Evolutionary conservation across 2,329 filamentous ascomycete species (phyloP), one percentile per base, ranked within the genome.

Genomic region (Cytospora schulzeri): DNA sequence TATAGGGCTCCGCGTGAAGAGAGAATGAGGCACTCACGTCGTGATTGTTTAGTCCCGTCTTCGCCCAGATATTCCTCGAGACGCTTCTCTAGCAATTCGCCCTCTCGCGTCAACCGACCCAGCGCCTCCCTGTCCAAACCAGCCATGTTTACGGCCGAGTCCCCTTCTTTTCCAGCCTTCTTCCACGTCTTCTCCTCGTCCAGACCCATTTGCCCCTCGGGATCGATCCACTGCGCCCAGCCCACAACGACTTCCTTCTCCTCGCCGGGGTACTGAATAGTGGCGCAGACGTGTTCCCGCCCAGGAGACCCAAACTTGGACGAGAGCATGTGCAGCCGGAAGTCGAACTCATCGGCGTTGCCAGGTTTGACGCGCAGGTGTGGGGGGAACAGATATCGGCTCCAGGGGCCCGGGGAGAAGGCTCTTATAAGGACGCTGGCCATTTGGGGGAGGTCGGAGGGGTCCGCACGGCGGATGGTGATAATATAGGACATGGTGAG

Each of bases 151-250:
- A 38, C 22, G 3, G 59, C 63, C 54, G 26, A 45, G 5, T 41
- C 57, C 48, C 48, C 33, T 7, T 54, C 35, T 53, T 33, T 50
- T 12, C 31, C 55, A 15, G 58, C 58, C 48, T 19, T 29, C 29
- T 26, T 48, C 22, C 53, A 12, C 48, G 35, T 11, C 35, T 38
- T 17, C 17, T 33, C 31, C 31, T 33, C 58, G 2, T 61, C 54
- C 5, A 4, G 17, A 22, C 28, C 54, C 22, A 24, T 8, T 3
- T 22, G 11, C 24, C 35, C 53, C 29, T 28, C 9, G 31, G 60
- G 6, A 29, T 65, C 63, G 48, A 63, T 24, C 63, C 63, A 65
- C 54, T 57, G 45, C 14, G 63, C 59, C 63, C 63, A 65, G 54
- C 63, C 63, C 22, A 60, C 17, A n/a, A 65, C 24, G 4, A 52